These are phyloP conservation scores for Saturnispora sanitii DNA, from an alignment of 805 yeast genomes.

Conservation along the genomic window DNA sequence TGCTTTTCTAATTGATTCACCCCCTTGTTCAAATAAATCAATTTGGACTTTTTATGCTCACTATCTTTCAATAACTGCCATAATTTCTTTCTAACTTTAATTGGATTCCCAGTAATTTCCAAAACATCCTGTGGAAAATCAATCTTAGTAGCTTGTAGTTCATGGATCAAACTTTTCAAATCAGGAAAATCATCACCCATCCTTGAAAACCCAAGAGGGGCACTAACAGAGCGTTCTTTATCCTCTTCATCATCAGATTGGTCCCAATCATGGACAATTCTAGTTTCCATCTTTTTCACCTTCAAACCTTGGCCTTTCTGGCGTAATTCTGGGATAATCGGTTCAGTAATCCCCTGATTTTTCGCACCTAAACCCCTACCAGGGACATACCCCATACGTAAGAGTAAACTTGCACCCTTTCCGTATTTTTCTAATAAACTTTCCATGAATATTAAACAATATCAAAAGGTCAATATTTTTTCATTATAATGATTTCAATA, in stretches of 20 bases:
- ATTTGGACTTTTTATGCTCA: constrained; percentile 8
- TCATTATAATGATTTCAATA: neutral
- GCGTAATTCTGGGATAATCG: constrained; percentile 60
- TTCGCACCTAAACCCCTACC: constrained; percentile 80
- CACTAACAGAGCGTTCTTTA: constrained; percentile 11
- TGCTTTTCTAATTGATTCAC: constrained; percentile 9
- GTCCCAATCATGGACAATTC: constrained; percentile 11
- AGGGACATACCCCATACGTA: constrained; percentile 76
- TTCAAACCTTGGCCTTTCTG: constrained; percentile 72
- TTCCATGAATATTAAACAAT: neutral
- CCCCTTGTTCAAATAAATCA: constrained; percentile 13
- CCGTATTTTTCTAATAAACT: constrained; percentile 42
- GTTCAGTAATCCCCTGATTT: constrained; percentile 68
- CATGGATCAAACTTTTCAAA: constrained; percentile 30
- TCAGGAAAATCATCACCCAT: constrained; percentile 20
- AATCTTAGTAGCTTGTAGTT: constrained; percentile 27
- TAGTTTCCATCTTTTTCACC: constrained; percentile 27
- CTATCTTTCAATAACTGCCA: neutral
- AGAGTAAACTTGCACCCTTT: constrained; percentile 69
- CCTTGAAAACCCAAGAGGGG: constrained; percentile 10
- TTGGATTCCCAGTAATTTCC: constrained; percentile 8
- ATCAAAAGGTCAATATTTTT: neutral
- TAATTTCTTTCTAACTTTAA: neutral
- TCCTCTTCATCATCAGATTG: constrained; percentile 19
- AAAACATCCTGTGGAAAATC: constrained; percentile 30